Evolutionary conservation across 306 rosid genomes (phyloP), one percentile per base, ranked within the genome.

Genomic region (Cucurbita ficifolia): DNA sequence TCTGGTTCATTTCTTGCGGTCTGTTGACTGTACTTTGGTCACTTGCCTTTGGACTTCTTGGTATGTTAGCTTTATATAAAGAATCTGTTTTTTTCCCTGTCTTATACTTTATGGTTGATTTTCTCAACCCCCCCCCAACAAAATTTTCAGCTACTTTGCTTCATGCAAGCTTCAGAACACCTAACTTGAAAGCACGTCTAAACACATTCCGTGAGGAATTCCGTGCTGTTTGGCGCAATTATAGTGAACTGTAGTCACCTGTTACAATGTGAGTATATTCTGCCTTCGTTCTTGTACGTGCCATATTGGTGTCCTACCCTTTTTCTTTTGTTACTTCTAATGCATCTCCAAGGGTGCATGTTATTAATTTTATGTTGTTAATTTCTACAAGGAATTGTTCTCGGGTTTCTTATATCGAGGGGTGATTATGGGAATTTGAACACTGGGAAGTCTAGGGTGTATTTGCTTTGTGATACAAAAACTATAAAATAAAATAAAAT

Each of bases 161-260:
- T 76, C 99, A 94, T 70, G 99, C 99, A 78, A 94, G 99, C 87
- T 81, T 94, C 83, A 86, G 99, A 84, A 94, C 97, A 60, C 99
- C 99, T 17, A 94, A 94, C 81, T 86, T 94, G 89, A 94, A 94
- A 81, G 99, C 99, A 51, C 99, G 99, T 33, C 77, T 94, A 73
- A 94, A 94, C 86, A 94, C 99, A 72, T 94, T 91, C 82, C 97
- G 97, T 29, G 99, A 94, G 82, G 99, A 94, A 82, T 94, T 94
- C 70, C 99, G 99, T 62, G 92, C 95, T 39, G 99, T 94, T 39
- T 94, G 99, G 99, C 99, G 99, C 90, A 94, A 94, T 81, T 94
- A 94, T 77, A 94, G 99, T 49, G 99, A 94, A 76, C 92, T 94
- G 80, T 94, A 90, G 86, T 81, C 81, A 33, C 43, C n/a, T 76